Conservation (phyloP, 331 rosid species). For the Rosa hybrid region DNA sequence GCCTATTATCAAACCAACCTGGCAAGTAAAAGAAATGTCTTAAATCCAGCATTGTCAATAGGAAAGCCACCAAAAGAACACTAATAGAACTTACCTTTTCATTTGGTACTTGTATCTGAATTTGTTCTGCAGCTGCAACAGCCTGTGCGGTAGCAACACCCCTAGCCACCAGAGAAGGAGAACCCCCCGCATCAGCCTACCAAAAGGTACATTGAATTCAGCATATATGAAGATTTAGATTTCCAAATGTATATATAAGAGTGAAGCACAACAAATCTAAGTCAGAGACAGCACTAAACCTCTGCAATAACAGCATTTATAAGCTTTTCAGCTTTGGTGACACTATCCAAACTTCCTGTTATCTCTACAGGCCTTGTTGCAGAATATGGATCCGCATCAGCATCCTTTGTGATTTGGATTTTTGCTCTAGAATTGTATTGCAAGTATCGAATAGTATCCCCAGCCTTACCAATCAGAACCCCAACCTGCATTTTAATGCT, state of each 20-base stretch:
- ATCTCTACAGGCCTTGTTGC: constrained; percentile 82
- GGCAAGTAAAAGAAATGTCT: constrained; percentile 16
- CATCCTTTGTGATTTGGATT: constrained; percentile 94
- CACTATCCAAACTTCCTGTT: constrained; percentile 73
- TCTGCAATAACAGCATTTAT: constrained; percentile 90
- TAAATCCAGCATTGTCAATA: constrained; percentile 5
- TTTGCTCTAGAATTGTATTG: constrained; percentile 95
- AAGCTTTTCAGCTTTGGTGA: constrained; percentile 86
- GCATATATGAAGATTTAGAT: constrained; percentile 7
- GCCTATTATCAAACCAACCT: constrained; percentile 98
- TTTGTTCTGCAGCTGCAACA: constrained; percentile 78
- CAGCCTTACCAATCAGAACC: constrained; percentile 97
- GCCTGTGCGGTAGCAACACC: constrained; percentile 81
- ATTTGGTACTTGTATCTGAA: constrained; percentile 93
- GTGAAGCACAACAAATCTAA: constrained; percentile 1
- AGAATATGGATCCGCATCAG: constrained; percentile 66
- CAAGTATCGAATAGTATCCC: constrained; percentile 85
- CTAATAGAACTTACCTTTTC: constrained; percentile 64
- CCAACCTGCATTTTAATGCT: constrained; percentile 68
- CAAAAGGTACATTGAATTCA: constrained; percentile 16
- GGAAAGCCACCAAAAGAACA: constrained; percentile 7
- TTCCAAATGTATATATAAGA: not conserved
- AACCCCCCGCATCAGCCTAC: constrained; percentile 99
- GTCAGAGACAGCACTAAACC: constrained; percentile 39
- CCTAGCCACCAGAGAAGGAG: constrained; percentile 93